These are phyloP conservation scores for Sporodiniella umbellata DNA, from an alignment of 371 early-diverging fungal genomes.

Conservation along the genomic window DNA sequence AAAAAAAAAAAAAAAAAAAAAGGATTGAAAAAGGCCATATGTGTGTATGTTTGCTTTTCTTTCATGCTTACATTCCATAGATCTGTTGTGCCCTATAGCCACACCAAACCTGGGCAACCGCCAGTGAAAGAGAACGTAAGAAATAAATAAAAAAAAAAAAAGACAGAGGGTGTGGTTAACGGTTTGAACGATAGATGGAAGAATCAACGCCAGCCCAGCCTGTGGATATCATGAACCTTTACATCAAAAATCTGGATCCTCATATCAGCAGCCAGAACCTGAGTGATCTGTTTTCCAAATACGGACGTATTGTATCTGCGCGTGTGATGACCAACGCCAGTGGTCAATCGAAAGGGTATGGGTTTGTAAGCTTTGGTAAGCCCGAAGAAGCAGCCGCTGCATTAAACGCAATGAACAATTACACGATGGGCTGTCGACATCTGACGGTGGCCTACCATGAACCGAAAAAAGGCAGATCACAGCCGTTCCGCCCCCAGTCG, in stretches of 20 bases:
- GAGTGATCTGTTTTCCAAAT: slow-evolving; percentile 32
- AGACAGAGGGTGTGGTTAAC: no score
- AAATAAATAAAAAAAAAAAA: slow-evolving; percentile 4
- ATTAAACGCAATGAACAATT: slow-evolving; percentile 30
- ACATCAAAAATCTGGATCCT: slow-evolving; percentile 51
- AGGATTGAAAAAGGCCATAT: neutral
- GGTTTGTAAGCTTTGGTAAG: slow-evolving; percentile 40
- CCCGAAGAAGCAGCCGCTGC: slow-evolving; percentile 38
- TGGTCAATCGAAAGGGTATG: slow-evolving; percentile 42
- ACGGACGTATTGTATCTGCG: slow-evolving; percentile 46
- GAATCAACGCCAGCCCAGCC: slow-evolving; percentile 6
- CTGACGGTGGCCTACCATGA: slow-evolving; percentile 38
- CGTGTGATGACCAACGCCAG: slow-evolving; percentile 45
- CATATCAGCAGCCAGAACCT: slow-evolving; percentile 39
- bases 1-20: neutral
- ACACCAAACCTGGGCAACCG: slow-evolving; percentile 5
- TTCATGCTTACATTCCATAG: neutral
- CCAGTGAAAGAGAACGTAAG: slow-evolving; percentile 13
- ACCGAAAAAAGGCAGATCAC: slow-evolving; percentile 26
- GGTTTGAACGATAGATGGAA: slow-evolving; percentile 1
- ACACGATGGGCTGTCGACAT: slow-evolving; percentile 19
- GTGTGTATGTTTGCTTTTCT: slow-evolving; percentile 1
- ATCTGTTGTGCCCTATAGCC: slow-evolving; percentile 21
- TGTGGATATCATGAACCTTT: slow-evolving; percentile 41
- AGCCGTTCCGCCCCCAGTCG: neutral